phyloP scores from a whole-genome alignment of 2,329 filamentous ascomycete genomes.

The Ascocoryne sarcoides region DNA sequence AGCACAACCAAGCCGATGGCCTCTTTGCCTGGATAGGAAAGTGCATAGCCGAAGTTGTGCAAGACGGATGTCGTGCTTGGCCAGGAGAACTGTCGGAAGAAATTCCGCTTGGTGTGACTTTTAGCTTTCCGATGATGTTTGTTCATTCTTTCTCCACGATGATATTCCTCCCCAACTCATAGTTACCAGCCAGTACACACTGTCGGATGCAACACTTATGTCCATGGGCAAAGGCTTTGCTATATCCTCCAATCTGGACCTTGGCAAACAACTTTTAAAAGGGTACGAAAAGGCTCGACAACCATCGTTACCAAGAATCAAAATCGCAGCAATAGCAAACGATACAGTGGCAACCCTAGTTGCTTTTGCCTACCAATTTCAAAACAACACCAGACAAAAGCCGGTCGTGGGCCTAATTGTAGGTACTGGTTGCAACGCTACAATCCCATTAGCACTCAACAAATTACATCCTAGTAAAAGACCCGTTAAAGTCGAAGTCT shows the following conservation, averaged over 20 bases:
- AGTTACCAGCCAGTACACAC: constrained; percentile 39
- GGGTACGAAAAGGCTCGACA: constrained; percentile 46
- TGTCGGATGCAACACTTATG: constrained; percentile 55
- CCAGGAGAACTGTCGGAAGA: constrained; percentile 31
- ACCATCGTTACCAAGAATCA: constrained; percentile 51
- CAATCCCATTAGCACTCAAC: constrained; percentile 58
- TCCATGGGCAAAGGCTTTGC: constrained; percentile 65
- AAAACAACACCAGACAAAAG: constrained; percentile 49
- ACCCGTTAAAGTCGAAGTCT: constrained; percentile 39
- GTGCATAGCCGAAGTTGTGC: constrained; percentile 66
- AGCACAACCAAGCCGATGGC: constrained; percentile 64
- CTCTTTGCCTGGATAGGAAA: constrained; percentile 76
- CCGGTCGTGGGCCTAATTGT: constrained; percentile 75
- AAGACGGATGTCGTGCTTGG: constrained; percentile 42
- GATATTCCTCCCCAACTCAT: constrained; percentile 4
- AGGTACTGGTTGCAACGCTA: constrained; percentile 75
- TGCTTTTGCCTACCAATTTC: constrained; percentile 65
- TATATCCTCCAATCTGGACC: constrained; percentile 49
- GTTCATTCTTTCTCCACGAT: constrained; percentile 9
- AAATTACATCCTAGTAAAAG: constrained; percentile 56
- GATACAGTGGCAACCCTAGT: constrained; percentile 73
- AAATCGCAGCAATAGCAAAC: constrained; percentile 70
- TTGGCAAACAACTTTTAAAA: constrained; percentile 48
- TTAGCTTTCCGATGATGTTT: constrained; percentile 58
- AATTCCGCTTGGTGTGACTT: constrained; percentile 59